Base-by-base conservation (phyloP, 202 grass and related monocot species). In the Panicum hallii region DNA sequence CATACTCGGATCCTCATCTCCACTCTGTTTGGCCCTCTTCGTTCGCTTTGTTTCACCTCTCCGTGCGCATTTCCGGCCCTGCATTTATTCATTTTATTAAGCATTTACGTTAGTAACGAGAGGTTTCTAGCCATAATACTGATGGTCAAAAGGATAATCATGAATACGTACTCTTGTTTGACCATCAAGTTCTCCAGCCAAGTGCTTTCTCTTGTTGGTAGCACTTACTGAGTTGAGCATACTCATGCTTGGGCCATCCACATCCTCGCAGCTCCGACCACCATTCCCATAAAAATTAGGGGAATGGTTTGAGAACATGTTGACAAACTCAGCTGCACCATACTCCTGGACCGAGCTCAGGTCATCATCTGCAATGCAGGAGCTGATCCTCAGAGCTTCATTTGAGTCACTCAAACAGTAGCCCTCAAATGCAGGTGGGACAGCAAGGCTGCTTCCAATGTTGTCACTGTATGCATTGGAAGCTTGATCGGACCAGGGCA, bases 401-500 rank as follows among this genome's bases (percentile, higher is more conserved):
- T 78, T 88, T 30, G 89, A 89, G 78, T 58, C 80, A 48, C 52
- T 89, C 36, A 88, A 75, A 71, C 63, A 93, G 77, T 79, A 94
- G 67, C 85, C 78, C 67, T 77, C 83, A n/a, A 55, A 86, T 48
- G 82, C 71, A 22, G 75, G 74, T 63, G 89, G 90, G 40, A 66
- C 83, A 88, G 55, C 26, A 80, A 91, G 45, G 42, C 60, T 54
- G 69, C 56, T 71, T 55, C 42, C 26, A 80, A 58, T 86, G 74
- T 75, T 87, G 40, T 63, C 81, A 70, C 74, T 85, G n/a, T 22
- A 87, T 17, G 61, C 84, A 89, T 62, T 87, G 77, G 89, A 60
- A 77, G 64, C 63, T 26, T 90, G 90, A 49, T 91, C 74, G 40
- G 63, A 63, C 95, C 85, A 97, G 36, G 87, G 74, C 45, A 89